Evolutionary conservation across 768 basidiomycete genomes (phyloP).

Genomic region (Macrocybe gigantea): DNA sequence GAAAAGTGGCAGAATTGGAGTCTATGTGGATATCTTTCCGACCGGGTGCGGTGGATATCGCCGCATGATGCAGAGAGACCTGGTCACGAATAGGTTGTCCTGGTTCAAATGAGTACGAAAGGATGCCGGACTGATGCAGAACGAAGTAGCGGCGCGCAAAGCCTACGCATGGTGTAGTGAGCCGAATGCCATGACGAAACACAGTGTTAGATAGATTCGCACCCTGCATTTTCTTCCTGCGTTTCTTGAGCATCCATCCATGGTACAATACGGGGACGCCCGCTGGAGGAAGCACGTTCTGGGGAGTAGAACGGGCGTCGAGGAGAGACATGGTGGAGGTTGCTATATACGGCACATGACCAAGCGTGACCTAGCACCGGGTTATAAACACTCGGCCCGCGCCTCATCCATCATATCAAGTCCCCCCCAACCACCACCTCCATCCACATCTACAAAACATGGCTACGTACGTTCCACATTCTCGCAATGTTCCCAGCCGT

Average conservation of each 20-base stretch:
- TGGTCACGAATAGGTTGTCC: constrained; percentile 69
- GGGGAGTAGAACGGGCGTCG: neutral
- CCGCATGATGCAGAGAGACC: constrained; percentile 59
- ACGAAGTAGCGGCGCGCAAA: constrained; percentile 83
- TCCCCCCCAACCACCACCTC: constrained; percentile 29
- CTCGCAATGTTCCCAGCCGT: neutral
- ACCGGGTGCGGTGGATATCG: constrained; percentile 70
- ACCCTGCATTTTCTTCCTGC: constrained; percentile 88
- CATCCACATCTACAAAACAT: constrained; percentile 37
- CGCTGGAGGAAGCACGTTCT: constrained; percentile 10
- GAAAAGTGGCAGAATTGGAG: constrained; percentile 70
- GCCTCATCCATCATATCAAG: constrained; percentile 19
- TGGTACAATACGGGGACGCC: constrained; percentile 36
- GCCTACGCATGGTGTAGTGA: constrained; percentile 34
- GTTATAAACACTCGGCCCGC: constrained; percentile 23
- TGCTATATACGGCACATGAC: neutral
- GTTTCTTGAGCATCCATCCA: constrained; percentile 85
- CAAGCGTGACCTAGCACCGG: constrained; percentile 21
- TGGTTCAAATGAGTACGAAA: constrained; percentile 71
- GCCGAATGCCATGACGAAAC: neutral
- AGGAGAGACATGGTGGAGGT: too few relatives aligned
- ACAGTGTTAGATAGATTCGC: constrained; percentile 7
- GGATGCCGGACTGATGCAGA: constrained; percentile 58
- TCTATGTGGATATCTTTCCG: constrained; percentile 81
- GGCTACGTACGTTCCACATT: constrained; percentile 23